Evolutionary conservation across 257 asterid genomes (phyloP), one percentile per base, ranked within the genome.

Genomic region (Jacaranda mimosifolia): DNA sequence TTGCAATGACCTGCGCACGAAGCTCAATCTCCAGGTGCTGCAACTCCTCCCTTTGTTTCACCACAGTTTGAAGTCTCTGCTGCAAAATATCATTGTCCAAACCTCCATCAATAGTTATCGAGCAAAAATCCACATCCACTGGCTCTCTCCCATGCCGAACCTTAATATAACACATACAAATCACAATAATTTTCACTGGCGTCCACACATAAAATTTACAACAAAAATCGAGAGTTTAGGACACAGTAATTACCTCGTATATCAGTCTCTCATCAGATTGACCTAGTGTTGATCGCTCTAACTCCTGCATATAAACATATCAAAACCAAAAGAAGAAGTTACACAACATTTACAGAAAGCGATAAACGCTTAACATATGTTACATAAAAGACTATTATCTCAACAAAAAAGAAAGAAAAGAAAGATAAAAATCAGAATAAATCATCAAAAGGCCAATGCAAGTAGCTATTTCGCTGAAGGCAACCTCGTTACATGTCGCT

Each of bases 101-200:
- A 65, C 83, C 79, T 67, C 92, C 93, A 18, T 89, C 94, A 72
- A 87, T 84, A n/a, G 89, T 87, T 76, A 90, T 71, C 11, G 94
- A 86, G 82, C 92, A 84, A 70, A 90, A 91, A 73, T 89, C 89
- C 72, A 89, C 89, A 73, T 90, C 96, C 32, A 77, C 86, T 8
- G 92, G 91, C 73, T 89, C 97, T 77, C 93, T 91, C 76, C 93
- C 94, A 84, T 89, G 97, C 90, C 88, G 94, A 87, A 89, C 92
- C 96, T 87, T 89, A 72, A 80, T 56, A 76, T 18, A 85, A 83
- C 58, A 80, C 78, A 79, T 67, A 59, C 72, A 80, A 77, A 80
- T 82, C 74, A 85, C 69, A 79, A 78, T 87, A 79, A 77, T 67
- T 73, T 82, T 51, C 72, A 86, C 74, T 73, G 42, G 7, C 76